These are phyloP conservation scores for Didymella arachidicola DNA, from an alignment of 2,329 filamentous ascomycete species.

Conservation along the genomic window DNA sequence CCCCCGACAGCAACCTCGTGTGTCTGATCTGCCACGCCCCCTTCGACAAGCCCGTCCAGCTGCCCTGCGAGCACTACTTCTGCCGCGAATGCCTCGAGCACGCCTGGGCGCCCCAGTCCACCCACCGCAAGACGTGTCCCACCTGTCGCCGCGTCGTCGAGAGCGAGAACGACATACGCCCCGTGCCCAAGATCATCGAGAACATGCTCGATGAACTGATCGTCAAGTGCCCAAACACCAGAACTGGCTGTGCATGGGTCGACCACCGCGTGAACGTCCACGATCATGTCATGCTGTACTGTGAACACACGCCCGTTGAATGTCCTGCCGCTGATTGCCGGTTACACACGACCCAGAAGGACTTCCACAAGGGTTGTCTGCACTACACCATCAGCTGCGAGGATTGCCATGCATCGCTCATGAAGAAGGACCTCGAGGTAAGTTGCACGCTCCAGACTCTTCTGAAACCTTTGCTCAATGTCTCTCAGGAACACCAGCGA, in stretches of 20 bases:
- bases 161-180: conserved; percentile 34
- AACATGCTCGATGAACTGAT: conserved; percentile 69
- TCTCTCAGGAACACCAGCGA: conserved; percentile 52
- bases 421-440: conserved; percentile 63
- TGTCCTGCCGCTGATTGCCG: conserved; percentile 62
- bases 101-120: conserved; percentile 44
- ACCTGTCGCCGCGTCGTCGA: conserved; percentile 62
- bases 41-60: conserved; percentile 65
- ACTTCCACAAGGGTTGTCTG: conserved; percentile 62
- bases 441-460: not conserved
- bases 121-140: conserved; percentile 59
- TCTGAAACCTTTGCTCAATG: conserved; percentile 43
- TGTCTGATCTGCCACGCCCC: conserved; percentile 71
- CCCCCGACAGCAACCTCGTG: conserved; percentile 67
- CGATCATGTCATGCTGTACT: conserved; percentile 68
- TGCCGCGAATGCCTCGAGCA: conserved; percentile 65
- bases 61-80: conserved; percentile 70
- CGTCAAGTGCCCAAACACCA: conserved; percentile 65
- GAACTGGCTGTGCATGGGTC: conserved; percentile 62
- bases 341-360: conserved; percentile 62
- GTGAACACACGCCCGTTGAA: conserved; percentile 62
- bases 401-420: conserved; percentile 61
- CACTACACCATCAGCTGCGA: conserved; percentile 62
- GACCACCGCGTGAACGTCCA: conserved; percentile 65
- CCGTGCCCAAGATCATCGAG: conserved; percentile 63